Percentiles rank a stretch among this genome's conserved stretches.
Evolutionary conservation across 805 yeast species (phyloP).

Genomic region (Wickerhamiella slavikovae): DNA sequence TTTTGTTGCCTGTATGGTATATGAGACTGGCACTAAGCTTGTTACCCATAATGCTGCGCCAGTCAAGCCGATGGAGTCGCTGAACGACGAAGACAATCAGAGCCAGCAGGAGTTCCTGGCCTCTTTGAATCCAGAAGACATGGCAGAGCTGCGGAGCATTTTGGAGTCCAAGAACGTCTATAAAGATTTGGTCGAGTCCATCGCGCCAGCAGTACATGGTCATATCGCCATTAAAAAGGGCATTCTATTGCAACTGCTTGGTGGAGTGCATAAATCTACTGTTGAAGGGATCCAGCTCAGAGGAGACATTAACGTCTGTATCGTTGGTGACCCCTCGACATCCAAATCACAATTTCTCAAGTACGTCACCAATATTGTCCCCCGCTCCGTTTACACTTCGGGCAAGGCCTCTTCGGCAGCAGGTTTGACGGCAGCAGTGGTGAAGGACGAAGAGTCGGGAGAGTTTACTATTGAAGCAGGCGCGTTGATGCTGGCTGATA

Average conservation of each 20-base stretch:
- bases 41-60: too few species aligned
- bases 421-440: constrained; percentile 95
- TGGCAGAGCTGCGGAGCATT: constrained; percentile 71
- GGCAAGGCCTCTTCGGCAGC: constrained; percentile 99
- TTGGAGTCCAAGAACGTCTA: constrained; percentile 74
- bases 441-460: constrained; percentile 90
- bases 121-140: constrained; percentile 60
- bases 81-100: constrained; percentile 28
- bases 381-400: constrained; percentile 88
- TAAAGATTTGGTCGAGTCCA: constrained; percentile 62
- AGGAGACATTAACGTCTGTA: constrained; percentile 91
- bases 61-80: constrained; percentile 19
- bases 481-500: constrained; percentile 94
- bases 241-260: constrained; percentile 63
- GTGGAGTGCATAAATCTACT: constrained; percentile 90
- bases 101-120: constrained; percentile 70
- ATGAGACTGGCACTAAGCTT: constrained; percentile 31
- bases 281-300: constrained; percentile 85
- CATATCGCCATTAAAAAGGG: constrained; percentile 92
- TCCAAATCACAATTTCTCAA: constrained; percentile 91
- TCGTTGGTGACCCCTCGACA: constrained; percentile 96
- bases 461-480: constrained; percentile 97
- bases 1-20: constrained; percentile 77
- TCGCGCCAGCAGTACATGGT: constrained; percentile 93
- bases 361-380: constrained; percentile 77